Base-by-base conservation (phyloP, 208 protist genomes). In the Leishmania tropica region DNA sequence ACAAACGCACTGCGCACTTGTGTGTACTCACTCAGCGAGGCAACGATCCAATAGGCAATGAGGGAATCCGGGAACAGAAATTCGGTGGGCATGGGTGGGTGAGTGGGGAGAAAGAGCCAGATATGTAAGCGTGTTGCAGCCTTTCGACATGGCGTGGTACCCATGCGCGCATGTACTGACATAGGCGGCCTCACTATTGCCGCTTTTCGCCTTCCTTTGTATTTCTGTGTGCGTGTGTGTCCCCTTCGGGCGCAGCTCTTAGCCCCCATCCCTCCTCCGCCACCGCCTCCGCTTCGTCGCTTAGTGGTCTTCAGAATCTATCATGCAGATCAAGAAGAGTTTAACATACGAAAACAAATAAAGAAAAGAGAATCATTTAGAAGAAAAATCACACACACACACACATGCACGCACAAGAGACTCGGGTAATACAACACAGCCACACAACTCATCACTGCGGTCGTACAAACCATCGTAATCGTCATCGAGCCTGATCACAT, bases 301-400 rank as follows among this genome's bases (percentile, higher is more conserved):
- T 68, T 68, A 68, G 62, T 15, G n/a, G 62, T 68, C 62, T 68
- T 68, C 31, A 40, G 15, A 37, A 68, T 68, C 62, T 68, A 40
- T 68, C 62, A 68, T 68, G 62, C 3, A 68, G 62, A 68, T 68
- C 62, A 7, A 40, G 62, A 68, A 68, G 62, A 68, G 58, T 13
- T 64, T 64, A 15, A 31, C 31, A 40, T 68, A 21, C 8, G 31
- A 40, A 24, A n/a, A 35, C 15, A 64, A 35, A 31, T 24, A 35
- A 28, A 35, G 28, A 3, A 35, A 71, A 21, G 31, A 70, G 21
- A 70, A 35, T 35, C 35, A 7, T 21, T 11, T 40, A 17, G 6
- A 28, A 67, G 40, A 19, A 68, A 28, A 68, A 15, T 0, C 37
- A 56, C 28, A 56, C 37, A 58, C n/a, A 58, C 21, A 51, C 71